Evolutionary conservation across 2,329 filamentous ascomycete species (phyloP).

Genomic region (Aureobasidium uvarum): DNA sequence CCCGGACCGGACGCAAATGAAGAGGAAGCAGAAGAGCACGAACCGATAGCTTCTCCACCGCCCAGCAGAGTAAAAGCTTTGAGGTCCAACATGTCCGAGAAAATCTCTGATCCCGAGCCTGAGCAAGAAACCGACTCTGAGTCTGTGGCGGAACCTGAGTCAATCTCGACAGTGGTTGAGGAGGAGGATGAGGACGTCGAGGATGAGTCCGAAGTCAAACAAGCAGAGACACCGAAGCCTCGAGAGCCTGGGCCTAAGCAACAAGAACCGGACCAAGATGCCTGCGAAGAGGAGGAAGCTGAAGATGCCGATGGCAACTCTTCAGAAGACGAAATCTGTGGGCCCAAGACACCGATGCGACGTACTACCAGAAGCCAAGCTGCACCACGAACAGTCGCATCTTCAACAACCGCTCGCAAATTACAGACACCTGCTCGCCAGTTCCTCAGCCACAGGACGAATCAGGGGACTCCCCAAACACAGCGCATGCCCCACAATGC

Average conservation of each 20-base stretch:
- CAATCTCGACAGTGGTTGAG: background rate
- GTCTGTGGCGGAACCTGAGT: background rate
- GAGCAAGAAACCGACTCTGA: background rate
- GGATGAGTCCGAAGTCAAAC: background rate
- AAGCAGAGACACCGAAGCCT: background rate
- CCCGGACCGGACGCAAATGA: background rate
- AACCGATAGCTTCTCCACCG: background rate
- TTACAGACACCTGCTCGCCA: constrained; percentile 24
- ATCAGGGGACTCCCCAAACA: constrained; percentile 27
- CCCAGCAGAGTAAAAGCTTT: background rate
- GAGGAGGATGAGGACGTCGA: background rate
- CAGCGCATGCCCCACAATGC: constrained; percentile 28
- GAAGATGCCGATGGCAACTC: background rate
- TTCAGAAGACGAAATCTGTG: constrained; percentile 30
- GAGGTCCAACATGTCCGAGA: background rate
- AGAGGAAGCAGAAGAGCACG: background rate
- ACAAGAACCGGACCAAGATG: background rate
- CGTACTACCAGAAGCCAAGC: constrained; percentile 13
- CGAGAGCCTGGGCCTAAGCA: background rate
- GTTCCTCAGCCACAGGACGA: constrained; percentile 13
- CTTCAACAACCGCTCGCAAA: background rate
- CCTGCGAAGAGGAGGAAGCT: background rate
- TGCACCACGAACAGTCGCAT: background rate
- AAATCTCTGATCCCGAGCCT: background rate
- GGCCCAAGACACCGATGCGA: constrained; percentile 29